Percentiles rank a stretch among this genome's conserved stretches.
Evolutionary conservation across 2,329 filamentous ascomycete genomes (phyloP).

Genomic region (Arthrobotrys megalospora): DNA sequence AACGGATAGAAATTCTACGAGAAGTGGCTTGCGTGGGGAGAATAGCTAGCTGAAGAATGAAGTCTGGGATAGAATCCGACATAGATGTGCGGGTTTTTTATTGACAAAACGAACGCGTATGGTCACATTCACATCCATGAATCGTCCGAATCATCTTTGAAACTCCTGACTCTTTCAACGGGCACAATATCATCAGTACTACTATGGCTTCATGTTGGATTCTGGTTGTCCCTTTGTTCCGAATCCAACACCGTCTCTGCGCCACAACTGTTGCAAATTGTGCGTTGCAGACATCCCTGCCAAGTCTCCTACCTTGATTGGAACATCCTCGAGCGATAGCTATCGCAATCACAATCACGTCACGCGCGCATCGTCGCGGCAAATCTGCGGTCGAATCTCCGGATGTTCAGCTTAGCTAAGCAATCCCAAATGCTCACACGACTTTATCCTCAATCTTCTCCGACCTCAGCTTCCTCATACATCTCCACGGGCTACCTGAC

Average conservation of each 20-base stretch:
- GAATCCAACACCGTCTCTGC: not conserved
- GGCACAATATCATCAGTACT: not conserved
- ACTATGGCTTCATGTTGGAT: slow-evolving; percentile 6
- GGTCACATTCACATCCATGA: not conserved
- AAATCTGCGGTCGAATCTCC: slow-evolving; percentile 6
- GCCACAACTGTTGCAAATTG: slow-evolving; percentile 29
- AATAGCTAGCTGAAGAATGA: too few relatives aligned
- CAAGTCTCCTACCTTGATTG: slow-evolving; percentile 10
- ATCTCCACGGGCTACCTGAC: not conserved
- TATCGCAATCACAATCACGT: slow-evolving; percentile 31
- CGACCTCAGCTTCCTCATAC: not conserved
- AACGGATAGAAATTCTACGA: too few relatives aligned
- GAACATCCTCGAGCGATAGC: not conserved
- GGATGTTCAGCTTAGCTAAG: slow-evolving; percentile 14
- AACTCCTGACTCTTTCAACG: not conserved
- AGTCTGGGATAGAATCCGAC: too few relatives aligned
- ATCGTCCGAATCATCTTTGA: not conserved
- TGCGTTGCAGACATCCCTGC: slow-evolving; percentile 13
- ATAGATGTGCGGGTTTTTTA: not conserved
- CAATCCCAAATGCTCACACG: slow-evolving; percentile 40
- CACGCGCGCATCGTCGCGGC: slow-evolving; percentile 37
- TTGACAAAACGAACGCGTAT: not conserved
- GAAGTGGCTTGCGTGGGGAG: too few relatives aligned
- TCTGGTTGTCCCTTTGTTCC: not conserved
- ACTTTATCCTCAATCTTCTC: slow-evolving; percentile 3